phyloP scores from a whole-genome alignment of 2,329 filamentous ascomycete species.

The Claviceps sp. region DNA sequence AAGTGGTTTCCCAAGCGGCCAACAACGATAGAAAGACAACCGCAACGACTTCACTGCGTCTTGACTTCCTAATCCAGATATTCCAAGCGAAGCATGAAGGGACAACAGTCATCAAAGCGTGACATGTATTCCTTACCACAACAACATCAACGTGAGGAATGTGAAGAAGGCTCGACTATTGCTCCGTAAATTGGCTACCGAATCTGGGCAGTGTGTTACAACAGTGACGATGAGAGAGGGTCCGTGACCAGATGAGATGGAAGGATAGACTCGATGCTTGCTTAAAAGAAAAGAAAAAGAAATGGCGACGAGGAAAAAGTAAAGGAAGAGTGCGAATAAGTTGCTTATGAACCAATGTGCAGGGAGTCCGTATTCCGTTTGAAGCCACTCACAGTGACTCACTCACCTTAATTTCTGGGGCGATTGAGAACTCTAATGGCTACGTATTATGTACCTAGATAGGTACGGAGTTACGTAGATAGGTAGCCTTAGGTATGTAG shows the following conservation, averaged over 20 bases:
- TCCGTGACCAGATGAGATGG: too few relatives aligned
- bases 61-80: slow-evolving; percentile 4
- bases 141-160: neutral
- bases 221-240: neutral
- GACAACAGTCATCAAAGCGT: too few relatives aligned
- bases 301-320: neutral
- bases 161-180: neutral
- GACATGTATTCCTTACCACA: neutral
- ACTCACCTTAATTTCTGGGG: neutral
- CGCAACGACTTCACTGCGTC: neutral
- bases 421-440: neutral
- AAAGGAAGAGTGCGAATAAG: neutral
- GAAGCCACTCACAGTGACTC: neutral
- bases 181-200: neutral
- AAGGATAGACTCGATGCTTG: too few relatives aligned
- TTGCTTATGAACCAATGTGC: neutral
- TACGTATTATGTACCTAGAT: too few relatives aligned
- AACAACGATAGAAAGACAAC: neutral
- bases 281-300: neutral
- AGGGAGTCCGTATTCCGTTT: neutral
- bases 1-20: neutral
- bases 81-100: neutral
- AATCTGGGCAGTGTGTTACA: slow-evolving; percentile 1
- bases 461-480: too few relatives aligned
- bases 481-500: too few relatives aligned